Conservation (phyloP, 2,329 filamentous ascomycete species). For the Arthrobotrys iridis region DNA sequence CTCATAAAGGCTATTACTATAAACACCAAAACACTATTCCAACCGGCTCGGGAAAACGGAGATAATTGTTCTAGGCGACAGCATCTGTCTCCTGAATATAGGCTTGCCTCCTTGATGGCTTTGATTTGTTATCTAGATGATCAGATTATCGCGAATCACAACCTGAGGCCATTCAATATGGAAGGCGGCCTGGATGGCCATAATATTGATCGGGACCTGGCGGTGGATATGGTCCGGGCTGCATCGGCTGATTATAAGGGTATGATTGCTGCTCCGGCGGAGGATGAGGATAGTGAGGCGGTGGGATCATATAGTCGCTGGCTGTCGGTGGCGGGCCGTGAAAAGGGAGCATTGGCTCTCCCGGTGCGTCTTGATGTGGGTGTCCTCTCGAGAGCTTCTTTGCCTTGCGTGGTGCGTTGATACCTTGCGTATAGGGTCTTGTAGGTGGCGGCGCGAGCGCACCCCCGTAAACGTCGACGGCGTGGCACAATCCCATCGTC, state of each 20-base stretch:
- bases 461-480: not conserved
- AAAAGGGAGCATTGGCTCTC: not conserved
- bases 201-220: not conserved
- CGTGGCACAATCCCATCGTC: not conserved
- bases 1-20: not conserved
- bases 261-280: not conserved
- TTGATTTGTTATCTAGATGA: not conserved
- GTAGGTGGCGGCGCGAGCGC: not conserved
- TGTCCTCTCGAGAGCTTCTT: not conserved
- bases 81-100: not conserved
- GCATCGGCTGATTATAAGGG: not conserved
- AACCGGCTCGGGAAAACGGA: not conserved
- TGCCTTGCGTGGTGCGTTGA: not conserved
- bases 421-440: not conserved
- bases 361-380: conserved; percentile 18
- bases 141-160: not conserved
- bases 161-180: no score
- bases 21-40: not conserved
- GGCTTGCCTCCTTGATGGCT: not conserved
- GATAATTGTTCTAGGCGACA: no score
- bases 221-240: not conserved
- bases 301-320: not conserved
- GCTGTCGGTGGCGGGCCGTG: not conserved
- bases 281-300: not conserved
- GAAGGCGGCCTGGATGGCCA: not conserved